A percentile compares a stretch with the other conserved stretches of the same genome.
Evolutionary conservation across 805 yeast genomes (phyloP).

Genomic region (Ogataea saltuana): DNA sequence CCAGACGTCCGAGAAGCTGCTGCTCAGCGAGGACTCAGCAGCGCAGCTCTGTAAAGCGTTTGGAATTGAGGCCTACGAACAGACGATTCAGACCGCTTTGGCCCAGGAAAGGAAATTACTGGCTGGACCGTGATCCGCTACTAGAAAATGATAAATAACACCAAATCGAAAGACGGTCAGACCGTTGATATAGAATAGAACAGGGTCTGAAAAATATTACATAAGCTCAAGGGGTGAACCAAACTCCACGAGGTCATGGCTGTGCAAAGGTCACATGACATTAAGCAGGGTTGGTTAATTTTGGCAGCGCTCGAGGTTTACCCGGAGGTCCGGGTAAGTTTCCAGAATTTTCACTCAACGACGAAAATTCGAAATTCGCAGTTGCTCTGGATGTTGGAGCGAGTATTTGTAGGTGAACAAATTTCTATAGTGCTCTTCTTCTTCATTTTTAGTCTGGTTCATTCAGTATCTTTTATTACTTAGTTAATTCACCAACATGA

Average conservation of each 20-base stretch:
- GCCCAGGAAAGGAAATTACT: slow-evolving; percentile 47
- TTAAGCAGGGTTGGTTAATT: not conserved
- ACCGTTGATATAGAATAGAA: not conserved
- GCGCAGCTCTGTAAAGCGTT: slow-evolving; percentile 46
- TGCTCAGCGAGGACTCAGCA: slow-evolving; percentile 48
- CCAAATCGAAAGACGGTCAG: not conserved
- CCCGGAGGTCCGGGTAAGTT: slow-evolving; percentile 6
- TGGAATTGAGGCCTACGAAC: slow-evolving; percentile 45
- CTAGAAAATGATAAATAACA: not conserved
- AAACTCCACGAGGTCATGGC: too few species aligned
- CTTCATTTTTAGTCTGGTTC: slow-evolving; percentile 3
- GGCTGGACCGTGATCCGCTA: not conserved
- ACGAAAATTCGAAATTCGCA: slow-evolving; percentile 5
- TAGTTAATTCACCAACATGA: slow-evolving; percentile 48
- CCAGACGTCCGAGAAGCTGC: slow-evolving; percentile 40
- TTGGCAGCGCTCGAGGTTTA: not conserved
- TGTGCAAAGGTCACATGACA: slow-evolving; percentile 4
- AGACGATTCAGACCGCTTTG: slow-evolving; percentile 51
- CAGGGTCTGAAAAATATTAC: not conserved
- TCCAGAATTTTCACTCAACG: slow-evolving; percentile 7
- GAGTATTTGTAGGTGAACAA: slow-evolving; percentile 2
- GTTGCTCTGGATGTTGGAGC: slow-evolving; percentile 1
- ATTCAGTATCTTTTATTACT: slow-evolving; percentile 9
- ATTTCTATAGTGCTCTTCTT: slow-evolving; percentile 8
- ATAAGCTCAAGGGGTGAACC: too few species aligned